These are phyloP conservation scores for Cladophialophora immunda DNA, from an alignment of 2,329 filamentous ascomycete genomes.

Conservation along the genomic window DNA sequence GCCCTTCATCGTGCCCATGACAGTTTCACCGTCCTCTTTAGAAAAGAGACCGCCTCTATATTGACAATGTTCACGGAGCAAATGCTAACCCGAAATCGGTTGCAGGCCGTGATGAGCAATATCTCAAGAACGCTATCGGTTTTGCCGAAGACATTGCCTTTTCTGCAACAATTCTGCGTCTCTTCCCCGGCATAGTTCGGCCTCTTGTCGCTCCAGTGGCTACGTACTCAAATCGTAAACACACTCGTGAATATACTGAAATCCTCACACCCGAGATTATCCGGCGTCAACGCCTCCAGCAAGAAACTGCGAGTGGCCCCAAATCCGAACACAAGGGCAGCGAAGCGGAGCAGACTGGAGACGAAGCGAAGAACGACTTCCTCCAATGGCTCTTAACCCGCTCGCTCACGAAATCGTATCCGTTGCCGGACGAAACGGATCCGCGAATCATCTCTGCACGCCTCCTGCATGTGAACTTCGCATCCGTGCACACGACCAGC, in stretches of 20 bases:
- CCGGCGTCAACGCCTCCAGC: slow-evolving; percentile 54
- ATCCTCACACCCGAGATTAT: slow-evolving; percentile 59
- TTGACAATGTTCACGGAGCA: background rate
- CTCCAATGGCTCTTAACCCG: slow-evolving; percentile 59
- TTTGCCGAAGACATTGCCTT: slow-evolving; percentile 62
- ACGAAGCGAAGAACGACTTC: slow-evolving; percentile 60
- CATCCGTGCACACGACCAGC: slow-evolving; percentile 44
- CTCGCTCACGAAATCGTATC: slow-evolving; percentile 13
- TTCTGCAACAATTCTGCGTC: slow-evolving; percentile 55
- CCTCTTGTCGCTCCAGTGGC: slow-evolving; percentile 60
- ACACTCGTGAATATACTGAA: slow-evolving; percentile 56
- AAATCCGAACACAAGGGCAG: slow-evolving; percentile 44
- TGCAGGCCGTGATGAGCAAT: slow-evolving; percentile 42
- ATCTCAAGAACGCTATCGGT: slow-evolving; percentile 56
- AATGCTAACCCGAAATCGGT: background rate
- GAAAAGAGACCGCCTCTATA: background rate
- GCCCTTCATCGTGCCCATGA: background rate
- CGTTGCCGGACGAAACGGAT: slow-evolving; percentile 50
- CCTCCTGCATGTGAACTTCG: slow-evolving; percentile 59
- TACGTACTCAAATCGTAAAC: slow-evolving; percentile 56
- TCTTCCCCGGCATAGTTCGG: slow-evolving; percentile 59
- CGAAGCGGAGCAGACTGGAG: background rate
- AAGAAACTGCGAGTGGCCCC: slow-evolving; percentile 47
- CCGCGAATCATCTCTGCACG: slow-evolving; percentile 60
- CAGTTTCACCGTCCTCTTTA: background rate